These are phyloP conservation scores for Porcisia hertigi DNA, from an alignment of 208 protist species.

Conservation along the genomic window DNA sequence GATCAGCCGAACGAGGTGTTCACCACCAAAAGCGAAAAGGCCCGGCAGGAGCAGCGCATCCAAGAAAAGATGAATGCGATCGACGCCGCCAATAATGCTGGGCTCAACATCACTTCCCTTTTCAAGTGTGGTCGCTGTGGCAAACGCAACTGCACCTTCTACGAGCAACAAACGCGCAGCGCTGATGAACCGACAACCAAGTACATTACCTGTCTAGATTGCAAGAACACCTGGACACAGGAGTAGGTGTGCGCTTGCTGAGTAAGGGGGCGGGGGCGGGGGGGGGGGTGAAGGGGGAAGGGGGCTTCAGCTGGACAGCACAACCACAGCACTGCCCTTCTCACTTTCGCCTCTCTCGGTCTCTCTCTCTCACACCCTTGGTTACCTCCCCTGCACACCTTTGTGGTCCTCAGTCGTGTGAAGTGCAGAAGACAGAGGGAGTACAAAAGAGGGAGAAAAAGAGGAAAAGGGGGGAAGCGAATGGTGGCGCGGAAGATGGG, in stretches of 20 bases:
- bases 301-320: background rate
- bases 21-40: constrained; percentile 93
- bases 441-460: background rate
- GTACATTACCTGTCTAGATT: constrained; percentile 95
- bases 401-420: background rate
- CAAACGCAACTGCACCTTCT: constrained; percentile 85
- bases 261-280: too few species aligned
- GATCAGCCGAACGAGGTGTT: constrained; percentile 92
- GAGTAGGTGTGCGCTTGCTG: constrained; percentile 39
- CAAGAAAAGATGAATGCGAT: constrained; percentile 82
- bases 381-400: background rate
- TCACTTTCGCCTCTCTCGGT: too few species aligned
- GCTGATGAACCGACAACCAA: constrained; percentile 98
- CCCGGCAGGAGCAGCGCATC: constrained; percentile 84
- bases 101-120: constrained; percentile 51
- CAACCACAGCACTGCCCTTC: background rate
- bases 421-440: background rate
- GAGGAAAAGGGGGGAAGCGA: background rate
- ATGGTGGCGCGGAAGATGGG: background rate
- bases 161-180: constrained; percentile 95
- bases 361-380: background rate
- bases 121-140: constrained; percentile 88
- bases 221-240: constrained; percentile 88
- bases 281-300: too few species aligned
- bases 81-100: constrained; percentile 65